phyloP scores from a whole-genome alignment of 2,329 filamentous ascomycete species.

The Aspergillus hiratsukae region DNA sequence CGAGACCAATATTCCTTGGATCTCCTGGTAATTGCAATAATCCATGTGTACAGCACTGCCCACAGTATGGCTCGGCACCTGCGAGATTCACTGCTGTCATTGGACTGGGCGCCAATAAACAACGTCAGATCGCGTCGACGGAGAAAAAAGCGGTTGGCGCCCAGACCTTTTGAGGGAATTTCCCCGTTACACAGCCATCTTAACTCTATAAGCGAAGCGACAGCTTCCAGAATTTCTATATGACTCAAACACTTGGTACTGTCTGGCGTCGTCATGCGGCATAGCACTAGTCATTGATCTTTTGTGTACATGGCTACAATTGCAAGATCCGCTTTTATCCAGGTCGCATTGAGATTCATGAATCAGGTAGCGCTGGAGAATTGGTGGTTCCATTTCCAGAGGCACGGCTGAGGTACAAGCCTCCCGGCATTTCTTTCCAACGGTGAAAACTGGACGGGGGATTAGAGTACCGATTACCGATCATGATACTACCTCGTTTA shows the following conservation, averaged over 20 bases:
- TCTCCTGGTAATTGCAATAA: not conserved
- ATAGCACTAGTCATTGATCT: not conserved
- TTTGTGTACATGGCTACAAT: not conserved
- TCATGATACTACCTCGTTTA: not conserved
- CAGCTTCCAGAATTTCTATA: not conserved
- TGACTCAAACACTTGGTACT: not conserved
- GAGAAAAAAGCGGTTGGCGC: conserved; percentile 2
- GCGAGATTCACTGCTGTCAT: not conserved
- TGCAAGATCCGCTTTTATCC: not conserved
- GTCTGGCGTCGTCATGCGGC: not conserved
- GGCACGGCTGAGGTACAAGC: not conserved
- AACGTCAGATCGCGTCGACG: not conserved
- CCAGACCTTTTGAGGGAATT: conserved; percentile 3
- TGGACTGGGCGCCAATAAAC: not conserved
- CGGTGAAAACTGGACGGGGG: too few species aligned
- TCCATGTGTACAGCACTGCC: not conserved
- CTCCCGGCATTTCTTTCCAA: not conserved
- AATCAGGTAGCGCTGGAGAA: not conserved
- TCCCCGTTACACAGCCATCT: not conserved
- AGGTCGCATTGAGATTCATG: too few species aligned
- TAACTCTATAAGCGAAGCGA: not conserved
- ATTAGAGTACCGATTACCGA: not conserved
- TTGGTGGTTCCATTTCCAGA: not conserved
- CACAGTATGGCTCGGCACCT: not conserved
- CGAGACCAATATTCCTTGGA: not conserved